Conservation (phyloP, 148 eudicot genomes). For the Oxyria digyna region DNA sequence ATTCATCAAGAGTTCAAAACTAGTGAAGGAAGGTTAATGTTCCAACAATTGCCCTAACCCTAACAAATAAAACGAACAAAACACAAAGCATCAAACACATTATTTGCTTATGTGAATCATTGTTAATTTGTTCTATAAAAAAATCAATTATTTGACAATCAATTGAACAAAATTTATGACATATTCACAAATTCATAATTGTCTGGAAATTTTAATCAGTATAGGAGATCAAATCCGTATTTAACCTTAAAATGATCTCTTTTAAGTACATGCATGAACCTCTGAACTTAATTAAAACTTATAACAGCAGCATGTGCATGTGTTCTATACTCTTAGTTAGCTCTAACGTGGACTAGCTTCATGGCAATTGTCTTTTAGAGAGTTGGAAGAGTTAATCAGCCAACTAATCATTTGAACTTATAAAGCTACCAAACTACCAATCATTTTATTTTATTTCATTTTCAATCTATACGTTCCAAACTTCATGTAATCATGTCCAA, state of each 20-base stretch:
- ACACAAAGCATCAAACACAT: too few species aligned
- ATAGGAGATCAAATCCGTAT: neutral
- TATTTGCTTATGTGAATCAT: too few species aligned
- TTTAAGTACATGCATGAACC: slow-evolving; percentile 1
- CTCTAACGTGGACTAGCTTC: neutral
- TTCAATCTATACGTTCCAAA: neutral
- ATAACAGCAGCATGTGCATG: neutral
- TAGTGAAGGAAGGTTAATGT: too few species aligned
- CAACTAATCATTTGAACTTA: slow-evolving; percentile 1
- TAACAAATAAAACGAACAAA: too few species aligned
- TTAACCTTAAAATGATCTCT: neutral
- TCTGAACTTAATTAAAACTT: neutral
- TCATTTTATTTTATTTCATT: too few species aligned
- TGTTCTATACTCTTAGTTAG: neutral
- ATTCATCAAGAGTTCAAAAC: too few species aligned
- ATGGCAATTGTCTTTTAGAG: neutral
- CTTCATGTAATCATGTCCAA: neutral
- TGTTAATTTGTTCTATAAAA: too few species aligned
- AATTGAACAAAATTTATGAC: too few species aligned
- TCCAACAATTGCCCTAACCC: too few species aligned
- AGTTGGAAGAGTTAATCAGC: neutral
- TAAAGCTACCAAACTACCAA: neutral
- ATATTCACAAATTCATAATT: too few species aligned
- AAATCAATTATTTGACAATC: too few species aligned
- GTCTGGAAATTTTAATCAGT: neutral